Evolutionary conservation across 495 filamentous ascomycete genomes (phyloP).

Genomic region (Penicillium argentinense): DNA sequence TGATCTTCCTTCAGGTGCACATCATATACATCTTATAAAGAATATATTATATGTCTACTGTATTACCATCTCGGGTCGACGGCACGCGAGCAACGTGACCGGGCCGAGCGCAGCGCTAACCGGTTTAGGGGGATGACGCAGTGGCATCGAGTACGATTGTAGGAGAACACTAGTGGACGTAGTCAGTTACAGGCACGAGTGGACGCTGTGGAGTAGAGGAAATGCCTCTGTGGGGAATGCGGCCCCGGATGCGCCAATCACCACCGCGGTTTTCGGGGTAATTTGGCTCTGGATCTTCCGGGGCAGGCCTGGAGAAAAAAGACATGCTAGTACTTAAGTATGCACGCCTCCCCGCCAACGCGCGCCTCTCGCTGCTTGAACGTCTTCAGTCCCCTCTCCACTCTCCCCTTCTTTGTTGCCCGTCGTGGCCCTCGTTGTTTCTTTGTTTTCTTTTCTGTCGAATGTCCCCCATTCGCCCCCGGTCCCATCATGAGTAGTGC

Average conservation of each 20-base stretch:
- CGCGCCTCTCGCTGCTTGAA: conserved; percentile 11
- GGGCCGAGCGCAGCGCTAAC: conserved; percentile 19
- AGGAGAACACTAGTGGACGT: no score
- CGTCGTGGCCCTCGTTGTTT: neutral
- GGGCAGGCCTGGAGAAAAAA: no score
- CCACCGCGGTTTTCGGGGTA: neutral
- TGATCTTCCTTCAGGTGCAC: no score
- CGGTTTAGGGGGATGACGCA: neutral
- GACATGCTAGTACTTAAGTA: conserved; percentile 25
- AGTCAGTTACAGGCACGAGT: neutral
- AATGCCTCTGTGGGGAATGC: conserved; percentile 29
- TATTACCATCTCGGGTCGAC: no score
- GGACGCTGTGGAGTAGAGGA: conserved; percentile 13
- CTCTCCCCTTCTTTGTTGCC: neutral
- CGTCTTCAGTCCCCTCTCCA: conserved; percentile 2
- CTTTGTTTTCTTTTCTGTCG: conserved; percentile 4
- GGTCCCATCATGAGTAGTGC: conserved; percentile 26
- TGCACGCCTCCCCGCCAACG: conserved; percentile 16
- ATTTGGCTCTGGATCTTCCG: conserved; percentile 16
- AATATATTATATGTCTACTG: no score
- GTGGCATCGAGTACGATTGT: no score
- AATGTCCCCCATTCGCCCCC: conserved; percentile 21
- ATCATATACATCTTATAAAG: neutral
- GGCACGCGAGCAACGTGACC: conserved; percentile 37
- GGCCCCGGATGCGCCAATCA: conserved; percentile 7